These are phyloP conservation scores for Tinospora cordifolia DNA, from an alignment of 164 flowering plant genomes.

Conservation along the genomic window DNA sequence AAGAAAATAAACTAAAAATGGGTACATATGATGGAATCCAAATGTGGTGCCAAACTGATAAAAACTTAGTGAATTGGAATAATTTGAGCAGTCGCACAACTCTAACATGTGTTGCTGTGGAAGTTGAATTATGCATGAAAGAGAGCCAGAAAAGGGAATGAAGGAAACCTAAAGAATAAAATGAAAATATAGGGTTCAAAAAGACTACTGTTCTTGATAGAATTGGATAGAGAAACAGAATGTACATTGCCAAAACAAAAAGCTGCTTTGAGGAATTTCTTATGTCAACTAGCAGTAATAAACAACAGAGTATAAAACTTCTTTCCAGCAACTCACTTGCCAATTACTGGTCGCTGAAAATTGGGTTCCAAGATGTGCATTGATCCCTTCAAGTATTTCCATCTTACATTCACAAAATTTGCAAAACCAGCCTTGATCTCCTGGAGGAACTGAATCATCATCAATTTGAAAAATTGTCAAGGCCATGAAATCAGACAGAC, in stretches of 20 bases:
- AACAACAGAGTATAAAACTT: slow-evolving; percentile 6
- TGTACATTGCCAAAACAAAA: background rate
- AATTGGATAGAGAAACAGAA: background rate
- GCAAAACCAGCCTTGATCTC: slow-evolving; percentile 92
- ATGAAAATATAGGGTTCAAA: background rate
- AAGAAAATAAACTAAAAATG: background rate
- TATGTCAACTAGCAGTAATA: background rate
- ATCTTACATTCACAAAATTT: slow-evolving; percentile 81
- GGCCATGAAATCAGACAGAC: slow-evolving; percentile 2
- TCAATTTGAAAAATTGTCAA: slow-evolving; percentile 11
- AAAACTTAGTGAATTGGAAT: background rate
- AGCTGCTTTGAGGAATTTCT: background rate
- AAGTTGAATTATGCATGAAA: background rate
- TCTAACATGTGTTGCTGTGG: background rate
- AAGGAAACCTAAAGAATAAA: background rate
- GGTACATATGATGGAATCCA: background rate
- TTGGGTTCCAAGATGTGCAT: slow-evolving; percentile 88
- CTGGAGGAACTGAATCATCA: slow-evolving; percentile 69
- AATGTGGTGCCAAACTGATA: background rate
- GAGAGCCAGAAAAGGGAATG: slow-evolving; percentile 2
- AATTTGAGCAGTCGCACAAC: background rate
- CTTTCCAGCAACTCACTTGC: slow-evolving; percentile 50
- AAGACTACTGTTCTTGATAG: background rate
- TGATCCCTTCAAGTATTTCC: slow-evolving; percentile 74
- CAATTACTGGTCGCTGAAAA: slow-evolving; percentile 56